Evolutionary conservation across 495 filamentous ascomycete genomes (phyloP).

Genomic region (Lasiosphaeria miniovina): DNA sequence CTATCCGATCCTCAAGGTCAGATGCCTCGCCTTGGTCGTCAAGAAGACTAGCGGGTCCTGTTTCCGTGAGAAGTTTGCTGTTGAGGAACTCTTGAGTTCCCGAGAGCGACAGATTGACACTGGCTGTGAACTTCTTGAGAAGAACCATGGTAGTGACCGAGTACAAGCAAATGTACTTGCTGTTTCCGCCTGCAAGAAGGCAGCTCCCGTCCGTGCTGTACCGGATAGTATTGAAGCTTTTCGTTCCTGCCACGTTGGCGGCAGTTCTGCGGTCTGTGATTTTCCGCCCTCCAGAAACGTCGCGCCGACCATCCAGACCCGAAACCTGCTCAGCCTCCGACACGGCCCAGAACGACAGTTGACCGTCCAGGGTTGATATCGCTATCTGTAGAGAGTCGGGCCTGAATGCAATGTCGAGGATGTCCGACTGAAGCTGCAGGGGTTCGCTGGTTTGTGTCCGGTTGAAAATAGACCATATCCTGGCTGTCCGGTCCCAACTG

Average conservation of each 20-base stretch:
- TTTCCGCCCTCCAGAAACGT: slow-evolving; percentile 89
- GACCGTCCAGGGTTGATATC: slow-evolving; percentile 88
- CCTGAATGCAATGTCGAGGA: slow-evolving; percentile 80
- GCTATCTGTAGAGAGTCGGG: slow-evolving; percentile 89
- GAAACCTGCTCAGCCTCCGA: slow-evolving; percentile 78
- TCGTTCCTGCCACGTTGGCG: slow-evolving; percentile 83
- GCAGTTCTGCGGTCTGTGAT: slow-evolving; percentile 82
- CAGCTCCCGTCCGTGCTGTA: slow-evolving; percentile 92
- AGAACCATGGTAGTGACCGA: slow-evolving; percentile 83
- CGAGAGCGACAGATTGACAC: slow-evolving; percentile 86
- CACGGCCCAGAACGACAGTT: slow-evolving; percentile 92
- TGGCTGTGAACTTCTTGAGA: slow-evolving; percentile 92
- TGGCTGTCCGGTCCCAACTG: slow-evolving; percentile 92
- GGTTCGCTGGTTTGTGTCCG: slow-evolving; percentile 94
- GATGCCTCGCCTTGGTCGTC: slow-evolving; percentile 86
- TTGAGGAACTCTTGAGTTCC: slow-evolving; percentile 97
- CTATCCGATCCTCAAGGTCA: slow-evolving; percentile 80
- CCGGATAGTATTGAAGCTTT: slow-evolving; percentile 79
- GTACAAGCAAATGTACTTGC: slow-evolving; percentile 97
- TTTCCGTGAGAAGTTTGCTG: slow-evolving; percentile 85
- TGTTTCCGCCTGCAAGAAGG: slow-evolving; percentile 85
- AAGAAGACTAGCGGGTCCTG: slow-evolving; percentile 75
- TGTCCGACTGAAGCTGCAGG: slow-evolving; percentile 82
- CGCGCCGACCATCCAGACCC: slow-evolving; percentile 81
- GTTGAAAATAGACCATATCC: slow-evolving; percentile 92